Evolutionary conservation across 352 stramenopile species (phyloP).

Genomic region (Lagenidium giganteum): DNA sequence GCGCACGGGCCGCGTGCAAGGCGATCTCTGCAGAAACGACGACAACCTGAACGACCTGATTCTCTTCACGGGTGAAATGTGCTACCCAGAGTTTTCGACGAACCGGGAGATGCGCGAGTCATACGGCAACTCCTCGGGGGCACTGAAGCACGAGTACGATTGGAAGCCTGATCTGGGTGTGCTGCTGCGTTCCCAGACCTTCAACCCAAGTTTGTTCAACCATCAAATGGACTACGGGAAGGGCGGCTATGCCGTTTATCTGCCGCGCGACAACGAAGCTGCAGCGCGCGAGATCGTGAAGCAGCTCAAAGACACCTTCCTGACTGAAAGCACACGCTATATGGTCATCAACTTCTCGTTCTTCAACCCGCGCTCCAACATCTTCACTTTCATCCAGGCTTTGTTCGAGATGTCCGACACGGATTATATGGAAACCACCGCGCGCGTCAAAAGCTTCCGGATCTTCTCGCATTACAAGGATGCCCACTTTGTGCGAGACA

Average conservation of each 20-base stretch:
- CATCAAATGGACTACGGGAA: constrained; percentile 67
- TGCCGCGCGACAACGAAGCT: constrained; percentile 68
- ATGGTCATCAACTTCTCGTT: constrained; percentile 54
- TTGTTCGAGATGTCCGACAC: constrained; percentile 77
- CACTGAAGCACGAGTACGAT: constrained; percentile 30
- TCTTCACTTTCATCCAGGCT: constrained; percentile 70
- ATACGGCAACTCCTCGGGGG: constrained; percentile 26
- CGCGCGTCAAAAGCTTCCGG: constrained; percentile 66
- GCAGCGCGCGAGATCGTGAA: constrained; percentile 29
- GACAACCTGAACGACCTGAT: constrained; percentile 43
- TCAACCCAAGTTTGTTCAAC: constrained; percentile 60
- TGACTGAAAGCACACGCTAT: constrained; percentile 61
- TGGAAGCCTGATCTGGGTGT: constrained; percentile 32
- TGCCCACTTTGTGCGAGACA: constrained; percentile 38
- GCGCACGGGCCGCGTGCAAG: constrained; percentile 51
- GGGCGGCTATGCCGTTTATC: constrained; percentile 64
- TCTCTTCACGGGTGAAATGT: constrained; percentile 67
- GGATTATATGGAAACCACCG: constrained; percentile 71
- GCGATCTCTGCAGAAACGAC: constrained; percentile 41
- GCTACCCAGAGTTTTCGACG: constrained; percentile 55
- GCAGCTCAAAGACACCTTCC: constrained; percentile 50
- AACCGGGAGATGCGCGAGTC: constrained; percentile 34
- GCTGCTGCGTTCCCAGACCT: constrained; percentile 61
- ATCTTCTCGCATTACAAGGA: constrained; percentile 52
- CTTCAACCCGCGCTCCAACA: constrained; percentile 71